Percentiles rank a stretch among this genome's conserved stretches.
Conservation (phyloP, 2,329 filamentous ascomycete species). For the Talaromyces pinophilus region DNA sequence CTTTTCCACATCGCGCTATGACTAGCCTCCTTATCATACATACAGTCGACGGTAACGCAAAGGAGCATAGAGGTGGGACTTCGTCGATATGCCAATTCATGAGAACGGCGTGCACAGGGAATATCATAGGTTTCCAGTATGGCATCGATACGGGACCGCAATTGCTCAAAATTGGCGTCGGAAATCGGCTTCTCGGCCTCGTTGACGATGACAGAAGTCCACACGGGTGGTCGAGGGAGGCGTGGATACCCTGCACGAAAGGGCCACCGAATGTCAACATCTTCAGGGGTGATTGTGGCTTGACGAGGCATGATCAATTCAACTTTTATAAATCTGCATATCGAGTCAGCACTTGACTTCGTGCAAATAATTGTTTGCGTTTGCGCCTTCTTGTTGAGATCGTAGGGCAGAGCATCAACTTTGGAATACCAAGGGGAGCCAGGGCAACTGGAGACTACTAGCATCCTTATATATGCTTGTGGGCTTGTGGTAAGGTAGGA, state of each 20-base stretch:
- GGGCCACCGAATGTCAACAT: conserved; percentile 18
- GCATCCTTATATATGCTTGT: conserved; percentile 4
- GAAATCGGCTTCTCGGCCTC: background rate
- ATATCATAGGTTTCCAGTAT: conserved; percentile 8
- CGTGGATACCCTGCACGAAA: conserved; percentile 20
- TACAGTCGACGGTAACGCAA: conserved; percentile 4
- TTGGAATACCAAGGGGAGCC: background rate
- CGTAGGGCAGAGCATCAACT: background rate
- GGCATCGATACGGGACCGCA: background rate
- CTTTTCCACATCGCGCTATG: conserved; percentile 3
- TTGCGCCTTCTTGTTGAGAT: conserved; percentile 2
- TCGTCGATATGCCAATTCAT: conserved; percentile 2
- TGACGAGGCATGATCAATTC: background rate
- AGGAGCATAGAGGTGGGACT: background rate
- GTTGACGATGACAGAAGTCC: background rate
- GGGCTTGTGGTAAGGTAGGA: background rate
- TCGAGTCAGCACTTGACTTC: background rate
- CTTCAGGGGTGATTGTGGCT: conserved; percentile 4
- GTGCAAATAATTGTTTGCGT: background rate
- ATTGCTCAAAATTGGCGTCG: background rate
- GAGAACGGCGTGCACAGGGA: background rate
- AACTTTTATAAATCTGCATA: background rate
- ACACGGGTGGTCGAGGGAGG: conserved; percentile 12
- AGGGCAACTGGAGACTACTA: background rate
- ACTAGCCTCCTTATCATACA: conserved; percentile 10